These are phyloP conservation scores for Aspergillus terreus DNA, from an alignment of 2,329 filamentous ascomycete species.

Conservation along the genomic window DNA sequence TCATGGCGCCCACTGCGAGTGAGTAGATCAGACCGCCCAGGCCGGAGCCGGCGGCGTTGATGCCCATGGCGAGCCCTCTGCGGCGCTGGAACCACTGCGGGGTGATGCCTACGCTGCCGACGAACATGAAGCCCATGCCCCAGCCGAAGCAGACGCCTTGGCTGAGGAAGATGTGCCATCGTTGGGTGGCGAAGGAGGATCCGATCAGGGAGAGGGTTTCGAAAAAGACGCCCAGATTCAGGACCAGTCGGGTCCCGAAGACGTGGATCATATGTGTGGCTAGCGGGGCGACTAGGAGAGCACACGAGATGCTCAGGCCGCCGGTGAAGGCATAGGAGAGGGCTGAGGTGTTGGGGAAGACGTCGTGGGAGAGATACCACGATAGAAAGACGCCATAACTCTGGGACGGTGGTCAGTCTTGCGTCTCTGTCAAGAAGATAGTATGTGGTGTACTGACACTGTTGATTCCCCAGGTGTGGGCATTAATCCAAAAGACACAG, in stretches of 20 bases:
- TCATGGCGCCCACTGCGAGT: conserved; percentile 56
- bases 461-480: conserved; percentile 73
- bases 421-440: background rate
- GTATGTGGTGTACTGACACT: conserved; percentile 42
- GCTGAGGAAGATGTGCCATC: conserved; percentile 59
- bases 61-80: conserved; percentile 58
- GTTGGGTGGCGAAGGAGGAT: conserved; percentile 53
- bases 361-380: conserved; percentile 53
- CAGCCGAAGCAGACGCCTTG: conserved; percentile 61
- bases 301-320: conserved; percentile 56
- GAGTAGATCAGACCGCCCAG: conserved; percentile 59
- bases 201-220: conserved; percentile 54
- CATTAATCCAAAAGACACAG: conserved; percentile 57
- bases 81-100: conserved; percentile 61
- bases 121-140: conserved; percentile 62
- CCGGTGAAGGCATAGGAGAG: conserved; percentile 60
- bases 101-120: conserved; percentile 52
- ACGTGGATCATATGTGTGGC: conserved; percentile 52
- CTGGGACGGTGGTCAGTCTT: conserved; percentile 18
- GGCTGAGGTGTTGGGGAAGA: conserved; percentile 53
- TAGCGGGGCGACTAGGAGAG: conserved; percentile 55
- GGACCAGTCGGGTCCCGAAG: conserved; percentile 52
- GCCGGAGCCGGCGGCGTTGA: conserved; percentile 57
- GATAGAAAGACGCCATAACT: conserved; percentile 58
- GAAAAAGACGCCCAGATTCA: conserved; percentile 55